Evolutionary conservation across 345 rosid genomes (phyloP).

Genomic region (Noccaea bulbosa): DNA sequence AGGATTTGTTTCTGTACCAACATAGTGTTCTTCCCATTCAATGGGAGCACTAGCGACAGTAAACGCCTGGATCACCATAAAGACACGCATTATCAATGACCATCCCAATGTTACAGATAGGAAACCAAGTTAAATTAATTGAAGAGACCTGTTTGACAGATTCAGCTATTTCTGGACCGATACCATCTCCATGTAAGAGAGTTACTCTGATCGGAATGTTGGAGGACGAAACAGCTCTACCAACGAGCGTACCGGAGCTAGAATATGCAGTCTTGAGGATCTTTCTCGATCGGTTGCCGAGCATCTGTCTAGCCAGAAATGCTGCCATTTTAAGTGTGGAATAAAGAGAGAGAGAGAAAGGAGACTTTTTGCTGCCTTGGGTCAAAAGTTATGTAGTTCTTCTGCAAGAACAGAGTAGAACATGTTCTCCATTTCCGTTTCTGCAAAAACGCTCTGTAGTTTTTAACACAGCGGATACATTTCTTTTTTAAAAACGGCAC

Average conservation of each 20-base stretch:
- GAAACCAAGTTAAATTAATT: not conserved
- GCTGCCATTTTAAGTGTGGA: not conserved
- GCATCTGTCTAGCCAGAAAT: not conserved
- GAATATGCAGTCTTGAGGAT: slow-evolving; percentile 38
- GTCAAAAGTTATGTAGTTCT: not conserved
- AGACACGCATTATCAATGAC: not conserved
- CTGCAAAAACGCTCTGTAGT: not conserved
- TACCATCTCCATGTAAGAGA: slow-evolving; percentile 84
- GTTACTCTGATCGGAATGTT: slow-evolving; percentile 60
- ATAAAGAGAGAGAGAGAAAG: not conserved
- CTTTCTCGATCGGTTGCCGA: slow-evolving; percentile 22
- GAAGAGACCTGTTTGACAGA: slow-evolving; percentile 67
- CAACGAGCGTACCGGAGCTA: slow-evolving; percentile 10
- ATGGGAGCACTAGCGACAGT: slow-evolving; percentile 67
- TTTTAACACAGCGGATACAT: not conserved
- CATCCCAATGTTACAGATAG: not conserved
- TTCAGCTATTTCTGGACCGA: slow-evolving; percentile 87
- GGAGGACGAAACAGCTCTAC: slow-evolving; percentile 54
- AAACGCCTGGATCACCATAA: slow-evolving; percentile 48
- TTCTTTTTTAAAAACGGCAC: not conserved
- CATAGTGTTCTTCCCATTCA: slow-evolving; percentile 89
- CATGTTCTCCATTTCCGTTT: slow-evolving; percentile 8
- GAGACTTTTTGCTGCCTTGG: not conserved
- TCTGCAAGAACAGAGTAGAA: slow-evolving; percentile 1
- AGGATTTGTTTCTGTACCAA: slow-evolving; percentile 67